Base-by-base conservation (phyloP, 2,329 filamentous ascomycete genomes). In the Alternaria infectoria region DNA sequence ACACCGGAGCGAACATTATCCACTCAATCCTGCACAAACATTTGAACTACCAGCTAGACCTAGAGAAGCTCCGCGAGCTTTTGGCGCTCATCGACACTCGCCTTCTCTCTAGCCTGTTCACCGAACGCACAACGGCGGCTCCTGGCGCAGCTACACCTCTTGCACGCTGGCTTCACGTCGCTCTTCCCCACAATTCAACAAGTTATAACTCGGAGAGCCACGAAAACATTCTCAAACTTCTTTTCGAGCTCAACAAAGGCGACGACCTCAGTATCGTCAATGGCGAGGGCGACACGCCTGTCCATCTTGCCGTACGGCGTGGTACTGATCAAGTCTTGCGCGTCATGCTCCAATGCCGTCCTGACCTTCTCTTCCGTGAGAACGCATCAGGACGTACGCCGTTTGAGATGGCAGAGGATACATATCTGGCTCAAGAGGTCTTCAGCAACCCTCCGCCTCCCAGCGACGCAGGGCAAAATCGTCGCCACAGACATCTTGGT, bases 331-430 rank as follows among this genome's bases (percentile, higher is more conserved):
- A 85, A 2, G 70, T 81, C 43, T 77, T 81, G 13, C 71, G 81
- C 3, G 71, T 91, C 4, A 75, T 81, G 54, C 79, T 93, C 11
- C 80, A 86, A 10, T 81, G 81, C 67, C 83, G 86, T 17, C 87
- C 90, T 0, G 82, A 84, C 25, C 82, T 93, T 2, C 80, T 93
- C 0, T 85, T 87, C 69, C 86, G 89, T 21, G 93, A 96, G 76
- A 94, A 94, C 69, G 88, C 91, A 0, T 91, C 91, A 0, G 93
- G 93, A 2, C 85, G 87, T 15, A 96, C 92, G 0, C 90, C 92
- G 0, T 83, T 86, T 26, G 92, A 96, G 70, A 80, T 92, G 52
- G 88, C 89, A 0, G 82, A 87, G 54, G 89, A 91, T 56, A 77
- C 79, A 2, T 84, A 85, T 63, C 80, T 86, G 3, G 77, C 80